A percentile compares a stretch with the other conserved stretches of the same genome.
Conservation (phyloP, 2,329 filamentous ascomycete genomes). For the Aspergillus ochraceoroseus region DNA sequence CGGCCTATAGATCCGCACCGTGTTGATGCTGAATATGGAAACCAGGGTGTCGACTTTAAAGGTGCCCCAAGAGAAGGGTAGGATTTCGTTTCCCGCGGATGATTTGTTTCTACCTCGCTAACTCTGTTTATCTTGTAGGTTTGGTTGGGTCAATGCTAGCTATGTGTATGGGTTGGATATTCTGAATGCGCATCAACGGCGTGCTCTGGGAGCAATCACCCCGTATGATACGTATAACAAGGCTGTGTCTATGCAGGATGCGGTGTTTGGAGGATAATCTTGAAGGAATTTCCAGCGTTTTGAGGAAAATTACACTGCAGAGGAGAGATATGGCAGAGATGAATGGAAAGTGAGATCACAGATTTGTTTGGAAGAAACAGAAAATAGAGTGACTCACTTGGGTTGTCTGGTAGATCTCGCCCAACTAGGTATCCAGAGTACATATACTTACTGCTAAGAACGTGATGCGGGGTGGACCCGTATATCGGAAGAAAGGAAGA, state of each 20-base stretch:
- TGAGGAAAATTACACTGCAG: too few species aligned
- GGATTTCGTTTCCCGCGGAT: slow-evolving; percentile 41
- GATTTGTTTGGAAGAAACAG: too few species aligned
- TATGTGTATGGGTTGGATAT: slow-evolving; percentile 91
- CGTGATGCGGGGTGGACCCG: too few species aligned
- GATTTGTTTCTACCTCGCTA: slow-evolving; percentile 12
- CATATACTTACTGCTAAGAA: too few species aligned
- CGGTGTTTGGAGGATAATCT: not conserved
- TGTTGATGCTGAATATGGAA: slow-evolving; percentile 95
- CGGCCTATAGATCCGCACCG: slow-evolving; percentile 82
- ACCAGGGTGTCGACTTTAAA: slow-evolving; percentile 92
- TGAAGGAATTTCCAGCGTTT: too few species aligned
- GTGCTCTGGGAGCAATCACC: slow-evolving; percentile 81
- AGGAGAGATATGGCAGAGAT: too few species aligned
- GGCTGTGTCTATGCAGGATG: slow-evolving; percentile 48
- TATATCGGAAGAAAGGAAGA: too few species aligned
- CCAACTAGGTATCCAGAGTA: too few species aligned
- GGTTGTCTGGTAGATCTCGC: too few species aligned
- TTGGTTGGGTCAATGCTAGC: slow-evolving; percentile 98
- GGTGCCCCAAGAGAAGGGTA: slow-evolving; percentile 94
- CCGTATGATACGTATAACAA: slow-evolving; percentile 77
- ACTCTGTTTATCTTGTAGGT: slow-evolving; percentile 51
- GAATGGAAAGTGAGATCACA: too few species aligned
- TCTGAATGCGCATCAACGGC: slow-evolving; percentile 80
- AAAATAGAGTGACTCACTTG: too few species aligned